Evolutionary conservation across 2,329 filamentous ascomycete genomes (phyloP).

Genomic region (Trichoderma koningiopsis): DNA sequence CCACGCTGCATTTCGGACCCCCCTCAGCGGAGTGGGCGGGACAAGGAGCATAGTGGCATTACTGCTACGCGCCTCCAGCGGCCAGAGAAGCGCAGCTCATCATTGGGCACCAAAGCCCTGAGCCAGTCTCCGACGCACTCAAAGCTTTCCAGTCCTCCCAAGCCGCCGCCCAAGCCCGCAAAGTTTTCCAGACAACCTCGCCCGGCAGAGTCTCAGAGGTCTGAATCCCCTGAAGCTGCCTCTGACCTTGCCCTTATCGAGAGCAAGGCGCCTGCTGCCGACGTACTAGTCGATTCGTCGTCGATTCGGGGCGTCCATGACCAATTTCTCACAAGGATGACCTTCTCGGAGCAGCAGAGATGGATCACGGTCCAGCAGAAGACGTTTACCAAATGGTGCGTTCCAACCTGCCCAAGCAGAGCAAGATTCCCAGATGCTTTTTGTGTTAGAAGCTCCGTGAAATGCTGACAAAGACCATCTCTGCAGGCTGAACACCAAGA

Average conservation of each 20-base stretch:
- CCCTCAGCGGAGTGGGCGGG: conserved; percentile 23
- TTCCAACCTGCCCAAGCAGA: background rate
- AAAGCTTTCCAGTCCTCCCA: conserved; percentile 23
- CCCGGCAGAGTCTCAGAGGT: conserved; percentile 6
- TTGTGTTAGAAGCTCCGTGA: background rate
- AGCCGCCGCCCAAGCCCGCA: conserved; percentile 22
- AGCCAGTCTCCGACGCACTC: conserved; percentile 18
- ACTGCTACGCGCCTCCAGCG: conserved; percentile 19
- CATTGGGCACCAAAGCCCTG: conserved; percentile 29
- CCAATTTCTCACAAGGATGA: conserved; percentile 60
- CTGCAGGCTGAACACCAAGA: conserved; percentile 89
- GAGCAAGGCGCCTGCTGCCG: conserved; percentile 37
- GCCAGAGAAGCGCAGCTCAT: conserved; percentile 25
- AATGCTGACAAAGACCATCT: background rate
- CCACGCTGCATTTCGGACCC: conserved; percentile 20
- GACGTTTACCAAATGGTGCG: conserved; percentile 93
- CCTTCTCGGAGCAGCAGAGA: conserved; percentile 64
- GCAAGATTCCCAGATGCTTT: conserved; percentile 21
- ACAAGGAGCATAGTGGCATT: conserved; percentile 17
- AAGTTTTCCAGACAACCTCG: conserved; percentile 21
- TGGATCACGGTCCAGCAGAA: conserved; percentile 90
- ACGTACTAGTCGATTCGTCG: conserved; percentile 34
- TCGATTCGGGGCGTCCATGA: conserved; percentile 53
- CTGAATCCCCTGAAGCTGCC: background rate
- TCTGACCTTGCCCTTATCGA: conserved; percentile 38